Base-by-base conservation (phyloP, 805 yeast genomes). In the Wickerhamiella hasegawae region DNA sequence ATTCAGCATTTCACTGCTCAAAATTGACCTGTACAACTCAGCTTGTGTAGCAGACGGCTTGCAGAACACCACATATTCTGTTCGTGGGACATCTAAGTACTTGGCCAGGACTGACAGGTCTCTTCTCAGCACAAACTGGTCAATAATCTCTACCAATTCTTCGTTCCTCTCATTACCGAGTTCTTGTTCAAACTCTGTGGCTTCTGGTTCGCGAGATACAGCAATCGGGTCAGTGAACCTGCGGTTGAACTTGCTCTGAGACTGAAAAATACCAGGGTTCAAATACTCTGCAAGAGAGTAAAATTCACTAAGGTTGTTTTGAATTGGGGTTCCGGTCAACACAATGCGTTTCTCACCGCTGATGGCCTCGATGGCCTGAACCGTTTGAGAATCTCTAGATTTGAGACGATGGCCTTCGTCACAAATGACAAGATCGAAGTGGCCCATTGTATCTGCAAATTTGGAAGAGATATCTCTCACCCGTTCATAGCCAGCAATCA, bases 371-470 rank as follows among this genome's bases (percentile, higher is more conserved):
- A 87, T 58, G 0, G 74, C 71, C 39, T 71, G 73, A 34, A 83
- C 59, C 0, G 79, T 72, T 53, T 82, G 84, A 39, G 80, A 82
- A 8, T 73, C 60, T 4, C 71, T 63, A 45, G 72, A 80, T 47
- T 87, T 90, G 44, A 90, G 63, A 33, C 94, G 63, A 53, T 90
- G 98, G 2, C 97, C 98, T 51, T 90, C 98, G 54, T 90, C 98
- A 54, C 95, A 90, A 1, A 90, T 69, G 15, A 90, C 58, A 14
- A 90, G 45, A 51, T 84, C 97, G 27, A 71, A 62, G 9, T 47
- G 42, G 5, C 54, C 50, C 17, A 46, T 39, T 5, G 17, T 36
- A 1, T 29, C 36, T 1, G 20, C 22, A 15, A 43, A 9, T 19
- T 32, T 26, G 1, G 35, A 19, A 0, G 40, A 19, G 3, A 42